phyloP scores from a whole-genome alignment of 1,139 yeast genomes.

The Geotrichum phurueaensis region DNA sequence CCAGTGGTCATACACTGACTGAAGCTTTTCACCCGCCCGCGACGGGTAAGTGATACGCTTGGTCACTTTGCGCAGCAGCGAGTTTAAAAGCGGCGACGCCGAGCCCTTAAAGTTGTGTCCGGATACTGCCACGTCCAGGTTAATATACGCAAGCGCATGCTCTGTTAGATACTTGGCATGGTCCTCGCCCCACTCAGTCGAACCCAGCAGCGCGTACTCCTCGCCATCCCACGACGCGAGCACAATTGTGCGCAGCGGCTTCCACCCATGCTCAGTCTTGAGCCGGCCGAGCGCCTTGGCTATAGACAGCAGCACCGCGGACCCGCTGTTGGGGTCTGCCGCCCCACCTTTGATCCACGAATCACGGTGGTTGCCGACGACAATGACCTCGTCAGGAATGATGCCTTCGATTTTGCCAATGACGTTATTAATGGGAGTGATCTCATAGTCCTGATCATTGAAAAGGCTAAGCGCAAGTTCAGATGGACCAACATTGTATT shows the following conservation, averaged over 20 bases:
- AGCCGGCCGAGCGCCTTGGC: constrained; percentile 52
- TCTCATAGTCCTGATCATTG: constrained; percentile 52
- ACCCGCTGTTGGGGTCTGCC: constrained; percentile 65
- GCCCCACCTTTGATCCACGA: constrained; percentile 73
- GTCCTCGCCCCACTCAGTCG: constrained; percentile 65
- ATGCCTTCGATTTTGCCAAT: constrained; percentile 53
- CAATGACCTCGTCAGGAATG: constrained; percentile 43
- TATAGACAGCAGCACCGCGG: constrained; percentile 53
- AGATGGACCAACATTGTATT: constrained; percentile 60
- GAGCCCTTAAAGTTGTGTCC: constrained; percentile 45
- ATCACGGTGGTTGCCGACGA: constrained; percentile 67
- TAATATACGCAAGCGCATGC: constrained; percentile 54
- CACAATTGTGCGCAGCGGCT: constrained; percentile 53
- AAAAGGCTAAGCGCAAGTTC: constrained; percentile 46
- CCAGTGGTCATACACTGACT: constrained; percentile 56
- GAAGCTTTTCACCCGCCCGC: constrained; percentile 23
- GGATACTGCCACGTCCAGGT: constrained; percentile 55
- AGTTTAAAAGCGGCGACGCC: constrained; percentile 50
- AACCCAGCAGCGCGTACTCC: constrained; percentile 61
- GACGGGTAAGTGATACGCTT: constrained; percentile 43
- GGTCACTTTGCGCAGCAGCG: constrained; percentile 40
- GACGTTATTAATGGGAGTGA: constrained; percentile 55
- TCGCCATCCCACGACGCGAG: constrained; percentile 74
- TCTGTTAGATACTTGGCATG: constrained; percentile 39
- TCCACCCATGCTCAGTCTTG: constrained; percentile 46